These are phyloP conservation scores for Penicillium sp. DNA, from an alignment of 2,329 filamentous ascomycete species.

Conservation along the genomic window DNA sequence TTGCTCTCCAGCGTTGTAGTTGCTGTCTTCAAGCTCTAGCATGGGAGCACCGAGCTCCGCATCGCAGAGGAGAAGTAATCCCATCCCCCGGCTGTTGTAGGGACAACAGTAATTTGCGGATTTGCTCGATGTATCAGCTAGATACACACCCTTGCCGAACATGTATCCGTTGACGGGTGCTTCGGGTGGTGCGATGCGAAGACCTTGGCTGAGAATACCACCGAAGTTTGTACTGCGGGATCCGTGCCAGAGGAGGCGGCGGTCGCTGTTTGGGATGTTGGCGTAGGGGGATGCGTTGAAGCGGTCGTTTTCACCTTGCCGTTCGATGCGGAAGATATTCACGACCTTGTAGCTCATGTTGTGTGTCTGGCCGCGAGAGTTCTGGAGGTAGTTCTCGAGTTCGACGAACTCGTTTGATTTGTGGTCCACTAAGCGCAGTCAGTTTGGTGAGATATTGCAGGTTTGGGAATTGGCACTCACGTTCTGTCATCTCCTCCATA, in stretches of 20 bases:
- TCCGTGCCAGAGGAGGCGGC: constrained; percentile 83
- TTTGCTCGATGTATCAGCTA: constrained; percentile 82
- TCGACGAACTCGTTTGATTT: constrained; percentile 62
- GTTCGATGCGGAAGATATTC: constrained; percentile 80
- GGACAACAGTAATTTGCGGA: constrained; percentile 73
- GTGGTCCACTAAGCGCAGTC: constrained; percentile 48
- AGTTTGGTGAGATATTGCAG: constrained; percentile 1
- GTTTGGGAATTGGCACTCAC: constrained; percentile 23
- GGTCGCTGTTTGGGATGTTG: constrained; percentile 57
- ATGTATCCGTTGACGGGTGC: constrained; percentile 78
- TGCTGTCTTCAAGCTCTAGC: constrained; percentile 57
- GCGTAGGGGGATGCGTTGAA: constrained; percentile 60
- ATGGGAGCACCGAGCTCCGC: constrained; percentile 77
- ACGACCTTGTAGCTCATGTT: constrained; percentile 52
- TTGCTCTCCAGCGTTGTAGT: constrained; percentile 62
- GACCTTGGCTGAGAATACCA: constrained; percentile 80
- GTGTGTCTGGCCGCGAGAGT: constrained; percentile 68
- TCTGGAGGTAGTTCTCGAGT: constrained; percentile 64
- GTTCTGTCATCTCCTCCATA: constrained; percentile 71
- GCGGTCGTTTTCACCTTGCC: constrained; percentile 67
- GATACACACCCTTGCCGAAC: constrained; percentile 88
- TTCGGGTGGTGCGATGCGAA: constrained; percentile 79
- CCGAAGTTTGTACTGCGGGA: constrained; percentile 80
- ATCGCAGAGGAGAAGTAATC: constrained; percentile 77
- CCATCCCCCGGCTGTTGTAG: constrained; percentile 63